phyloP scores from a whole-genome alignment of 2,329 filamentous ascomycete species.

The Juglanconis oblonga region DNA sequence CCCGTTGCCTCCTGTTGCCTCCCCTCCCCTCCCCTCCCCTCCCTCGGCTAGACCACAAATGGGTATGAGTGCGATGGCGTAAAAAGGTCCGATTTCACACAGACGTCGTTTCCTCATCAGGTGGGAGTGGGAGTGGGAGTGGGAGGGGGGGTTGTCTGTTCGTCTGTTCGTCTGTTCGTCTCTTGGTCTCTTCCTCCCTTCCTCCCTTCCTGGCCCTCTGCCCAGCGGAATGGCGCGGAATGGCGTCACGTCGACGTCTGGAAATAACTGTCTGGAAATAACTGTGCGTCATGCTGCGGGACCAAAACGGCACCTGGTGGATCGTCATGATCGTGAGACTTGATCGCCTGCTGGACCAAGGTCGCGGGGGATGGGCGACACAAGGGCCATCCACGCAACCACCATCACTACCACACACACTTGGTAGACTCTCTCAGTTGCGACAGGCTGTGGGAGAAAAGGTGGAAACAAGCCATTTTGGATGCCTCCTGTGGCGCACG shows the following conservation, averaged over 20 bases:
- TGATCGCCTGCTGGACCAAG: background rate
- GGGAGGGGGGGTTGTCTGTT: too few species aligned
- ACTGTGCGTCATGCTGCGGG: background rate
- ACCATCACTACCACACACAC: background rate
- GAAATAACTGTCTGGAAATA: background rate
- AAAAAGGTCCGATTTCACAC: background rate
- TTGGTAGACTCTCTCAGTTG: background rate
- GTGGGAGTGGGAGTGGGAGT: too few species aligned
- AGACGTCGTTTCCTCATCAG: background rate
- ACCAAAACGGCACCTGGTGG: background rate
- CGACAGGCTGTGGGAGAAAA: background rate
- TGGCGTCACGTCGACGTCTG: too few species aligned
- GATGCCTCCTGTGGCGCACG: background rate
- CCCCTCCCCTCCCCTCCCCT: too few species aligned
- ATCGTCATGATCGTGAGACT: background rate
- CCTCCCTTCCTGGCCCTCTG: too few species aligned
- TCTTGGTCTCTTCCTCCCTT: too few species aligned
- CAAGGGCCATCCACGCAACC: background rate
- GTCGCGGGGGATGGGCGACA: background rate
- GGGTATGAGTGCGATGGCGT: background rate
- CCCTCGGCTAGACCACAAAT: slow-evolving; percentile 1
- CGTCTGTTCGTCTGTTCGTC: too few species aligned
- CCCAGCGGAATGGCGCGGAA: too few species aligned
- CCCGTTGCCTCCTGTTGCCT: too few species aligned
- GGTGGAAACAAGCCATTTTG: background rate